These are phyloP conservation scores for Tulasnella sp. DNA, from an alignment of 768 basidiomycete genomes.

Conservation along the genomic window DNA sequence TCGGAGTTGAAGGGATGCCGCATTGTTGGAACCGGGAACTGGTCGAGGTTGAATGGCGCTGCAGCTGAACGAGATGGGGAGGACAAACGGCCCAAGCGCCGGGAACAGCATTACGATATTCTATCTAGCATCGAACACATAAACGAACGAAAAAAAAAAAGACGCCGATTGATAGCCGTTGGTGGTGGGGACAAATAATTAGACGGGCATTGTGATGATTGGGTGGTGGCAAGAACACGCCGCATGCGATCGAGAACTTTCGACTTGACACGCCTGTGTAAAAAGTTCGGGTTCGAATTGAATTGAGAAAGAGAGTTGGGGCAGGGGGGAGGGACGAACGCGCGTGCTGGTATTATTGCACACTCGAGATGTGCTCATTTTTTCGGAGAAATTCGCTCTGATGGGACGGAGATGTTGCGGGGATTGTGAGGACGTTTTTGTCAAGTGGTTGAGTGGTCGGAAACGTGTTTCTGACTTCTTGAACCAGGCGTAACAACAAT, in stretches of 20 bases:
- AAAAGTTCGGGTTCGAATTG: background rate
- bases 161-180: no score
- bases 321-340: background rate
- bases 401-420: constrained; percentile 1
- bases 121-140: no score
- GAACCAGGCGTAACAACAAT: background rate
- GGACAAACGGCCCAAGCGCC: no score
- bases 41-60: no score
- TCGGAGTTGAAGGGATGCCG: no score
- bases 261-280: background rate
- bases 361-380: background rate
- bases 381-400: background rate
- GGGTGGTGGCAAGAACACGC: background rate
- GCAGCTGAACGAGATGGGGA: no score
- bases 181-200: no score
- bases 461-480: background rate
- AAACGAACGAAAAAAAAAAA: no score
- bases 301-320: background rate
- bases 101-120: no score
- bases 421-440: background rate
- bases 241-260: background rate
- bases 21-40: no score
- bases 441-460: background rate
- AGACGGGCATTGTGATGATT: background rate
- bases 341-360: background rate